phyloP scores from a whole-genome alignment of 148 eudicot genomes.

The Limonium bicolor region DNA sequence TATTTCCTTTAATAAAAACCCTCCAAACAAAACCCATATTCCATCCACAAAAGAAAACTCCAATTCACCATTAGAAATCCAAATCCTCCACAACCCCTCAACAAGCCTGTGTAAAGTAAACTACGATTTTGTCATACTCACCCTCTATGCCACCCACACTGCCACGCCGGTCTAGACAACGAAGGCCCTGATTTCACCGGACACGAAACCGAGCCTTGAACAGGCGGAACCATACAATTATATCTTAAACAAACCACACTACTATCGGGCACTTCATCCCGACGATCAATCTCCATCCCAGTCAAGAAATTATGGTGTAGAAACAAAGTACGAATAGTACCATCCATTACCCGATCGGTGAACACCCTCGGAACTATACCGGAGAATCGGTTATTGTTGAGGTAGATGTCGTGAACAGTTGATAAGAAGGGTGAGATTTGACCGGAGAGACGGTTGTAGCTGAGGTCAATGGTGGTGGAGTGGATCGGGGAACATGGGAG shows the following conservation, averaged over 20 bases:
- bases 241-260: conserved; percentile 38
- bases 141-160: conserved; percentile 15
- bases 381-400: conserved; percentile 41
- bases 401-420: conserved; percentile 27
- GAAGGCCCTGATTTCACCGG: conserved; percentile 21
- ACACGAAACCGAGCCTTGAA: conserved; percentile 32
- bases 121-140: too few relatives aligned
- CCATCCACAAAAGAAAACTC: too few relatives aligned
- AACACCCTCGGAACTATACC: conserved; percentile 33
- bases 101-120: too few relatives aligned
- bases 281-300: background rate
- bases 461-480: conserved; percentile 29
- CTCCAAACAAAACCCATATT: too few relatives aligned
- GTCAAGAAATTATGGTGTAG: conserved; percentile 46
- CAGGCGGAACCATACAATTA: conserved; percentile 63
- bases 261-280: background rate
- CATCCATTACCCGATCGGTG: conserved; percentile 16
- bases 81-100: too few relatives aligned
- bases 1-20: too few relatives aligned
- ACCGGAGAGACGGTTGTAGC: conserved; percentile 36
- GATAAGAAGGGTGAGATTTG: conserved; percentile 12
- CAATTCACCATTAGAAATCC: too few relatives aligned
- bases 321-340: conserved; percentile 32
- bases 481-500: background rate
- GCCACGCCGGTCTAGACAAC: conserved; percentile 37